Evolutionary conservation across 2,329 filamentous ascomycete species (phyloP), one percentile per base, ranked within the genome.

Genomic region (Leptodontidium sp.): DNA sequence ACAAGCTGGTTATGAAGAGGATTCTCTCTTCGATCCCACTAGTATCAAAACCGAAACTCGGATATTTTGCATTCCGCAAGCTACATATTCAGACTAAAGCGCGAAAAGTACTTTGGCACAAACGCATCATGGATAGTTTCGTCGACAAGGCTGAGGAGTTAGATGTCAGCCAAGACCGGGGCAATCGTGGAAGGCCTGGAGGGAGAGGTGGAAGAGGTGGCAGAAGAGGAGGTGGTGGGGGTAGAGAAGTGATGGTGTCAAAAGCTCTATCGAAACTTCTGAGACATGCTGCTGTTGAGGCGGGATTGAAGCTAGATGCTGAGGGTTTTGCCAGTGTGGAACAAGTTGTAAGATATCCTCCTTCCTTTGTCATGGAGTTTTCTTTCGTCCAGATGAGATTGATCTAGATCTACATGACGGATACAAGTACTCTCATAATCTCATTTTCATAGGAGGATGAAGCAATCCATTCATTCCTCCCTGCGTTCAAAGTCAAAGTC

Each of bases 291-390:
- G 77, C 78, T 68, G 79, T 80, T 62, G 85, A 83, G 49, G 88
- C 85, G 24, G 87, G 88, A 4, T 82, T 91, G 58, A 74, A 78
- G 74, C 82, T 90, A 8, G 88, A 91, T 75, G 79, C 74, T 1
- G 87, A 88, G 75, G 89, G 89, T 0, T 91, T 82, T 76, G 88
- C 87, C 52, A 80, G 82, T 55, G 77, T 90, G 67, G 84, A 88
- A 72, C 79, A 81, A 67, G 88, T 90, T 77, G 87, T 89, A 76
- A 84, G 87, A 85, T 65, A 50, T 50, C 66, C 47, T 45, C 35
- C 21, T 38, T 47, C 26, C 52, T 49, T 24, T 21, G 11, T 47
- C 11, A 26, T 21, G 45, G 29, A 45, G 40, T 43, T 24, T 43
- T 9, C 17, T 24, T 57, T 3, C 26, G 2, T 24, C 21, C 4